Conservation (phyloP, 345 rosid genomes). For the Acer campestre region DNA sequence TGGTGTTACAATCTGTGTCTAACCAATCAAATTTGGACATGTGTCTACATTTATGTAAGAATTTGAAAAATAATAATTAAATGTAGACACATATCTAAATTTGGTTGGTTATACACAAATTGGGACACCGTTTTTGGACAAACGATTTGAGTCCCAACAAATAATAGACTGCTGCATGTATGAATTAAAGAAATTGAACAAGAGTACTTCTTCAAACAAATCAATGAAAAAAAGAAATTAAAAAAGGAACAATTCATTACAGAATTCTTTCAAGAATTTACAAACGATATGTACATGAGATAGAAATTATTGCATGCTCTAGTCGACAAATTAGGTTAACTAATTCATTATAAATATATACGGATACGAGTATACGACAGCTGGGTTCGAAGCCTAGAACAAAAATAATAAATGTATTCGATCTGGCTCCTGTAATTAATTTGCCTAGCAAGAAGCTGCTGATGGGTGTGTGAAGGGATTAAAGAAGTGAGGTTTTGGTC, state of each 20-base stretch:
- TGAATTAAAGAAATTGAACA: too few species aligned
- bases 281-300: slow-evolving; percentile 1
- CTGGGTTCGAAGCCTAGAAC: neutral
- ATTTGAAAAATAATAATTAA: too few species aligned
- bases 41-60: too few species aligned
- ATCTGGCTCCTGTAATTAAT: neutral
- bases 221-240: too few species aligned
- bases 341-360: neutral
- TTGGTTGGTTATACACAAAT: too few species aligned
- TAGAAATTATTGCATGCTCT: neutral
- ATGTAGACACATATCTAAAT: too few species aligned
- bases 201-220: neutral
- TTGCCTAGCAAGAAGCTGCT: slow-evolving; percentile 27
- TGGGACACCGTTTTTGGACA: too few species aligned
- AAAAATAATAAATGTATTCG: neutral
- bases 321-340: neutral
- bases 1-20: too few species aligned
- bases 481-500: slow-evolving; percentile 23
- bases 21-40: too few species aligned
- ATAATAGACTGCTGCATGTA: too few species aligned
- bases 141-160: too few species aligned
- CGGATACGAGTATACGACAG: neutral
- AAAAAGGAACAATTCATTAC: neutral
- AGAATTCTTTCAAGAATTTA: slow-evolving; percentile 8
- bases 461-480: slow-evolving; percentile 27